Evolutionary conservation across 305 asterid species (phyloP).

Genomic region (Andrographis paniculata): DNA sequence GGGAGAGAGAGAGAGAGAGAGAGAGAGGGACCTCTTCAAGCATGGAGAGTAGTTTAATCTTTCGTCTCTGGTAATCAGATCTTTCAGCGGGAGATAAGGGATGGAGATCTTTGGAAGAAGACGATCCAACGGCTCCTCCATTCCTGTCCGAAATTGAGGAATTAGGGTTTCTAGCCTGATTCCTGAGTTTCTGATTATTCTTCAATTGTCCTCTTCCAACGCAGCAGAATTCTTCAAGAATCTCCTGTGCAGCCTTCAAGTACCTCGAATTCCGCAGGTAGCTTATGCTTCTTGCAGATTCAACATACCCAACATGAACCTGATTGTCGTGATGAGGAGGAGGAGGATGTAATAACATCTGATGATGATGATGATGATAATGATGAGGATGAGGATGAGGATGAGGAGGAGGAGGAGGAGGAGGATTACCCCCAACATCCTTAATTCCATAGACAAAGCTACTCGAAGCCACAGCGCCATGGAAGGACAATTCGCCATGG

Average conservation of each 20-base stretch:
- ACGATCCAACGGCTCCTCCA: conserved; percentile 11
- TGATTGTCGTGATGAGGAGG: conserved; percentile 20
- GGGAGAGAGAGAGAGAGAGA: no score
- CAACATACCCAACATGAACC: conserved; percentile 33
- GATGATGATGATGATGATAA: no score
- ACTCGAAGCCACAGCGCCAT: no score
- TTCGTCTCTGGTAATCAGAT: conserved; percentile 47
- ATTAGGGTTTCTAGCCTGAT: conserved; percentile 51
- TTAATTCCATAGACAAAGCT: conserved; percentile 12
- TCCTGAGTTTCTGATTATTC: conserved; percentile 25
- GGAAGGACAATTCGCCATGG: conserved; percentile 27
- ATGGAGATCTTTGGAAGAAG: conserved; percentile 22
- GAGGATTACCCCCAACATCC: neutral
- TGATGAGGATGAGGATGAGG: no score
- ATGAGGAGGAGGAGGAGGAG: no score
- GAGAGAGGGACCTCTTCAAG: conserved; percentile 47
- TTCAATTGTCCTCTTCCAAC: conserved; percentile 43
- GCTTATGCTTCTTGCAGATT: conserved; percentile 29
- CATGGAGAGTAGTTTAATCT: conserved; percentile 46
- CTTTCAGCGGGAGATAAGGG: conserved; percentile 43
- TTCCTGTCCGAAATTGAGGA: conserved; percentile 7
- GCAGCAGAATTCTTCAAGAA: conserved; percentile 53
- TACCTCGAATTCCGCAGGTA: conserved; percentile 34
- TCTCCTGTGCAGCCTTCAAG: conserved; percentile 40
- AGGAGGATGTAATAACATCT: conserved; percentile 1